Percentiles rank a stretch among this genome's conserved stretches.
Evolutionary conservation across 768 basidiomycete species (phyloP).

Genomic region (Calocybe cyanea): DNA sequence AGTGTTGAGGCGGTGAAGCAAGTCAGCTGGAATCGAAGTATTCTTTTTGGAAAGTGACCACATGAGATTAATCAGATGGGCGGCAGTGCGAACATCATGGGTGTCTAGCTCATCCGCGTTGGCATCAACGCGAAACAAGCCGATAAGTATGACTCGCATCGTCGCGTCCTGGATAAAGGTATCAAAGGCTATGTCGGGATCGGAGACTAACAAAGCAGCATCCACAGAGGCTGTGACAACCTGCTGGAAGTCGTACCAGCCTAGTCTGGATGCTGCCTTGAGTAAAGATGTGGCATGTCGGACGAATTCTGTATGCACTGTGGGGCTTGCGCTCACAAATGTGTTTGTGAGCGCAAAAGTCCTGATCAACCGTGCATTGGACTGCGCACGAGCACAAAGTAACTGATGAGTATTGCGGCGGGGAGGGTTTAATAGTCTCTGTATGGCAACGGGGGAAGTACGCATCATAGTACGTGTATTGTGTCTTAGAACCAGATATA

Average conservation of each 20-base stretch:
- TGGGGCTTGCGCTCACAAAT: slow-evolving; percentile 40
- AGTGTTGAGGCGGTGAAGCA: slow-evolving; percentile 30
- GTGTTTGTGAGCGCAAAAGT: slow-evolving; percentile 43
- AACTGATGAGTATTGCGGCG: slow-evolving; percentile 11
- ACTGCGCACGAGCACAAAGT: slow-evolving; percentile 27
- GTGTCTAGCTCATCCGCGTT: slow-evolving; percentile 25
- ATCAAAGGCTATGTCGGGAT: slow-evolving; percentile 25
- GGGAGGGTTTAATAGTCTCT: slow-evolving; percentile 11
- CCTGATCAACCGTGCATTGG: slow-evolving; percentile 31
- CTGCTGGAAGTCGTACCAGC: slow-evolving; percentile 31
- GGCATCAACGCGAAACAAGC: slow-evolving; percentile 34
- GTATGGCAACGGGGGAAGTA: background rate
- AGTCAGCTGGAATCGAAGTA: slow-evolving; percentile 23
- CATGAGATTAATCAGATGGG: slow-evolving; percentile 39
- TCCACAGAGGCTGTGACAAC: slow-evolving; percentile 28
- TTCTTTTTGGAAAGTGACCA: slow-evolving; percentile 43
- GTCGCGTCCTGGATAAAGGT: slow-evolving; percentile 41
- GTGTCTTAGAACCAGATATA: no score
- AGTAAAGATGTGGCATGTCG: slow-evolving; percentile 26
- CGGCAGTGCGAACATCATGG: slow-evolving; percentile 31
- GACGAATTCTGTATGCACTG: slow-evolving; percentile 33
- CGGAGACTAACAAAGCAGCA: slow-evolving; percentile 14
- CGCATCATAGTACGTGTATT: background rate
- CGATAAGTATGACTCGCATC: slow-evolving; percentile 38
- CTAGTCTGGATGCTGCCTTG: slow-evolving; percentile 18